Conservation (phyloP, 1,139 yeast species). For the Yarrowia galli region DNA sequence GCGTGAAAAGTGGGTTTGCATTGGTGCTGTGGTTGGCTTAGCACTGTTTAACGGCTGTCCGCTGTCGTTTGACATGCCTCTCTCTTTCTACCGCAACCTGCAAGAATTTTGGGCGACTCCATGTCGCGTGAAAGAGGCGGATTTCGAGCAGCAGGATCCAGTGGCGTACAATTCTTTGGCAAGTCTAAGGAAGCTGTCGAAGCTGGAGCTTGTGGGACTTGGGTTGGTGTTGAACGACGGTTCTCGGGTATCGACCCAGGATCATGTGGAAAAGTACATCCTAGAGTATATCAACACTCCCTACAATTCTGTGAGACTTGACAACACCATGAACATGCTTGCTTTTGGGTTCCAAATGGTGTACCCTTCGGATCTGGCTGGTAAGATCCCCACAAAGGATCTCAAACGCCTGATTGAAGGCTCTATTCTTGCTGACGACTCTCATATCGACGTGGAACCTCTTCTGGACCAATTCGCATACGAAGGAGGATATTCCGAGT, state of each 20-base stretch:
- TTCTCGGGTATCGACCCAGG: not conserved
- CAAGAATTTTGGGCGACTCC: constrained; percentile 40
- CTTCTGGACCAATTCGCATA: constrained; percentile 39
- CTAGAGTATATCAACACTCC: constrained; percentile 13
- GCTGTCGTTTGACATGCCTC: constrained; percentile 45
- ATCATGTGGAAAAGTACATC: constrained; percentile 1
- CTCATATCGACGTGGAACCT: constrained; percentile 30
- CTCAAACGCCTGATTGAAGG: constrained; percentile 14
- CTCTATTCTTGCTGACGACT: constrained; percentile 9
- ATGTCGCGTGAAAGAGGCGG: constrained; percentile 34
- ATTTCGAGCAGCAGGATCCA: constrained; percentile 42
- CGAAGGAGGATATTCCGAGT: constrained; percentile 42
- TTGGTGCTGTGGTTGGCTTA: constrained; percentile 47
- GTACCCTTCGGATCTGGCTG: not conserved
- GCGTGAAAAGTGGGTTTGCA: constrained; percentile 40
- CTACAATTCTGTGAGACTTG: not conserved
- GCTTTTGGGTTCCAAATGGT: constrained; percentile 17
- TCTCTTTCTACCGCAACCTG: constrained; percentile 42
- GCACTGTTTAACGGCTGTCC: constrained; percentile 48
- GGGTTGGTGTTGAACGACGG: constrained; percentile 4
- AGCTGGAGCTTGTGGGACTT: constrained; percentile 19
- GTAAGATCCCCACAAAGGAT: not conserved
- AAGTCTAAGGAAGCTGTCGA: constrained; percentile 41
- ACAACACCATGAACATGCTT: constrained; percentile 6
- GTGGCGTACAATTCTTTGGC: constrained; percentile 45